Conservation (phyloP, 129 eudicot genomes). For the Chrysanthemum lavandulifolium region DNA sequence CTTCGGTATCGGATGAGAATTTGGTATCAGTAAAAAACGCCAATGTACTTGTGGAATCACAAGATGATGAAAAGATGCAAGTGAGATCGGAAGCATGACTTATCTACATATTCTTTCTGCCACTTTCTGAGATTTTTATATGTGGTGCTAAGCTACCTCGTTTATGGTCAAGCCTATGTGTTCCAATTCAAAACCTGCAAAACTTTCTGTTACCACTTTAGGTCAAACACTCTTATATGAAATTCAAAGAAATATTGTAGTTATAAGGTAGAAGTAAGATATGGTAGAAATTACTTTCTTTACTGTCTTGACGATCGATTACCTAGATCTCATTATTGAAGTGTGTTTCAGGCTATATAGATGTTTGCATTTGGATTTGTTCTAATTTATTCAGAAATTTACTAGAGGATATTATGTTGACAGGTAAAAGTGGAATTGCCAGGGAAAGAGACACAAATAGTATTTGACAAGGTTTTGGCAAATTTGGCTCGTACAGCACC, state of each 20-base stretch:
- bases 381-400: constrained; percentile 12
- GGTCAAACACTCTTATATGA: background rate
- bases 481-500: constrained; percentile 91
- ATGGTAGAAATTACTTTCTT: background rate
- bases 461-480: constrained; percentile 67
- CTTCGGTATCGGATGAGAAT: constrained; percentile 58
- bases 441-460: constrained; percentile 77
- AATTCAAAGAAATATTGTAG: background rate
- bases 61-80: constrained; percentile 66
- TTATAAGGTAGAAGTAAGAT: constrained; percentile 9
- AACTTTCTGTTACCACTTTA: constrained; percentile 1
- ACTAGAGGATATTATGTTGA: constrained; percentile 21
- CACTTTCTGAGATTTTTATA: constrained; percentile 13
- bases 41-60: constrained; percentile 62
- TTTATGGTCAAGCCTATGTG: background rate
- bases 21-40: constrained; percentile 51
- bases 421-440: constrained; percentile 84
- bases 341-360: background rate
- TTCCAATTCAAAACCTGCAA: background rate
- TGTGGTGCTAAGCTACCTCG: background rate
- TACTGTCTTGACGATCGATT: too few species aligned
- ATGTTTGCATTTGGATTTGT: constrained; percentile 15
- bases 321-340: too few species aligned
- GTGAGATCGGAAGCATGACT: constrained; percentile 51
- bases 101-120: constrained; percentile 18